Evolutionary conservation across 306 rosid genomes (phyloP).

Genomic region (Casuarina equisetifolia): DNA sequence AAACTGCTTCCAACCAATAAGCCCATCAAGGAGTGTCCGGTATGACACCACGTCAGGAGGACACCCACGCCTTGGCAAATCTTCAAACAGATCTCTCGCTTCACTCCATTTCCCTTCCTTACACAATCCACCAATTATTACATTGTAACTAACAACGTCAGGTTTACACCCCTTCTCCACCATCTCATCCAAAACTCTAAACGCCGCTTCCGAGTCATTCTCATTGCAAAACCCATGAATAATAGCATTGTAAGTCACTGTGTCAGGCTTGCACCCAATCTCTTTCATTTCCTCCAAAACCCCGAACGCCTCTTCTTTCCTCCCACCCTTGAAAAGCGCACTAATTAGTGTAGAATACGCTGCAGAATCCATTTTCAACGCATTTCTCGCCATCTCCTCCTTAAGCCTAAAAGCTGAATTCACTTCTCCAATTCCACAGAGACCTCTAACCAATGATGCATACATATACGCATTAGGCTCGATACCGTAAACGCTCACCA

Average conservation of each 20-base stretch:
- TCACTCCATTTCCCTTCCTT: constrained; percentile 64
- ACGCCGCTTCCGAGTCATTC: constrained; percentile 51
- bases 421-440: constrained; percentile 52
- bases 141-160: constrained; percentile 62
- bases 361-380: constrained; percentile 38
- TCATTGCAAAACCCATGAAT: constrained; percentile 63
- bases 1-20: constrained; percentile 46
- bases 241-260: constrained; percentile 70
- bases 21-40: constrained; percentile 62
- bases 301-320: constrained; percentile 47
- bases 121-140: constrained; percentile 54
- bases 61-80: constrained; percentile 60
- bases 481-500: constrained; percentile 40
- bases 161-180: constrained; percentile 48
- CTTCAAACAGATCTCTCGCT: constrained; percentile 67
- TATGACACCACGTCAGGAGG: constrained; percentile 55
- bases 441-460: constrained; percentile 55
- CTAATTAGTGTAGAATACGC: constrained; percentile 55
- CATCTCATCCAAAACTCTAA: constrained; percentile 59
- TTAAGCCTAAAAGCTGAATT: constrained; percentile 46
- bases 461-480: constrained; percentile 46
- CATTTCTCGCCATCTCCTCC: constrained; percentile 64
- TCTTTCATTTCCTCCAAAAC: constrained; percentile 63
- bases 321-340: constrained; percentile 54
- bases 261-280: constrained; percentile 46